These are phyloP conservation scores for Rhodotorula sphaerocarpa DNA, from an alignment of 768 basidiomycete genomes.

Conservation along the genomic window DNA sequence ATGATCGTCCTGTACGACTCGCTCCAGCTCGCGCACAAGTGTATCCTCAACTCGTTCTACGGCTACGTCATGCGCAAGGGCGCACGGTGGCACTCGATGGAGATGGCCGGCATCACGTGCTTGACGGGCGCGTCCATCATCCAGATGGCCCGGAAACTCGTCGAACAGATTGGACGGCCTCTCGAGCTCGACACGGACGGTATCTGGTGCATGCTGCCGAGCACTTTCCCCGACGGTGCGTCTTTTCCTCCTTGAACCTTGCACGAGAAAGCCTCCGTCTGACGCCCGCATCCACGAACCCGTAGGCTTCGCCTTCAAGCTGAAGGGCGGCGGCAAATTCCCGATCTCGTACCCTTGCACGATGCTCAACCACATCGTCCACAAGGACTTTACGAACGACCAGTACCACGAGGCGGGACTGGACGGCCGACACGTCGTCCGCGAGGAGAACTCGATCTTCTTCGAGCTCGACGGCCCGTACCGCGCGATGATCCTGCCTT, in stretches of 20 bases:
- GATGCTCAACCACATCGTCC: slow-evolving; percentile 96
- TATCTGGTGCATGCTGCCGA: slow-evolving; percentile 99
- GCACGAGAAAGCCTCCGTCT: too few relatives aligned
- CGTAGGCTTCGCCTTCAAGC: slow-evolving; percentile 81
- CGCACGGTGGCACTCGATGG: slow-evolving; percentile 99
- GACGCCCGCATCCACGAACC: background rate
- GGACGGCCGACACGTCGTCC: slow-evolving; percentile 71
- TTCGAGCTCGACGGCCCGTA: slow-evolving; percentile 98
- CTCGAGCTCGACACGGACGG: slow-evolving; percentile 97
- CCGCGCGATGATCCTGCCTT: slow-evolving; percentile 96
- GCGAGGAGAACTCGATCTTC: slow-evolving; percentile 97
- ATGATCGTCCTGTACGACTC: slow-evolving; percentile 99
- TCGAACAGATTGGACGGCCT: slow-evolving; percentile 94
- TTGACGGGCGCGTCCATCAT: slow-evolving; percentile 95
- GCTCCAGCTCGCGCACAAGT: slow-evolving; percentile 96
- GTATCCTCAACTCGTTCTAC: slow-evolving; percentile 99
- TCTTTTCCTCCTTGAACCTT: background rate
- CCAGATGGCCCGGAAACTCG: slow-evolving; percentile 93
- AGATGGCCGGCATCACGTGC: slow-evolving; percentile 99
- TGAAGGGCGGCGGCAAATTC: slow-evolving; percentile 76
- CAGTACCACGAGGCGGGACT: slow-evolving; percentile 85
- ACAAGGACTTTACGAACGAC: slow-evolving; percentile 90
- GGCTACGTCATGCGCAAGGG: slow-evolving; percentile 99
- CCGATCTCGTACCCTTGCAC: slow-evolving; percentile 94
- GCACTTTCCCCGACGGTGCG: slow-evolving; percentile 73